These are phyloP conservation scores for Russula vinacea DNA, from an alignment of 768 basidiomycete species.

Conservation along the genomic window DNA sequence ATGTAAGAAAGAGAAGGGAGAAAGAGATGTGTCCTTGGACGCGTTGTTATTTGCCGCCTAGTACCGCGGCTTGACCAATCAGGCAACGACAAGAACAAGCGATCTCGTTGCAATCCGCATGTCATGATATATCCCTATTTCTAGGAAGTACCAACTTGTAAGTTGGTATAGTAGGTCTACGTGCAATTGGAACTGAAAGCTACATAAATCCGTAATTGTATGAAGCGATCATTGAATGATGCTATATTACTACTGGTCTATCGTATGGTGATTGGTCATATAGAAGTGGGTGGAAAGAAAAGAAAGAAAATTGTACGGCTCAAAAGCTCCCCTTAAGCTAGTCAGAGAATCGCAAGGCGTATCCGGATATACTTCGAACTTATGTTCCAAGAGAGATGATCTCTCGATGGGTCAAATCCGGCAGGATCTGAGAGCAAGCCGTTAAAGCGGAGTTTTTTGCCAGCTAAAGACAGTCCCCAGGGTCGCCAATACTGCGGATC, in stretches of 20 bases:
- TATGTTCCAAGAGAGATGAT: conserved; percentile 81
- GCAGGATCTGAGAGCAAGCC: conserved; percentile 69
- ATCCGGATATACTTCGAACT: conserved; percentile 83
- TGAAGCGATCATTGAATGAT: background rate
- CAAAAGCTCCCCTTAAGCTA: background rate
- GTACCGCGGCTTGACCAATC: background rate
- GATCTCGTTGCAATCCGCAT: background rate
- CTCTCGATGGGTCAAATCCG: conserved; percentile 65
- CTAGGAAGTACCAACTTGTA: background rate
- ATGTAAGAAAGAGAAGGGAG: background rate
- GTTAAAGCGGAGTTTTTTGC: conserved; percentile 47
- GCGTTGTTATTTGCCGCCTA: background rate
- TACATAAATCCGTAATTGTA: too few species aligned
- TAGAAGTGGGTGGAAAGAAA: background rate
- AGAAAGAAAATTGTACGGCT: background rate
- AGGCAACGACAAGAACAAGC: conserved; percentile 9
- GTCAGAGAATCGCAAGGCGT: conserved; percentile 51
- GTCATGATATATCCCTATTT: background rate
- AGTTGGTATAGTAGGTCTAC: background rate
- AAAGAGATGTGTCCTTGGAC: background rate
- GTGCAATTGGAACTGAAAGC: background rate
- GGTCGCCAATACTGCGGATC: conserved; percentile 65
- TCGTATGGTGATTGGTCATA: background rate
- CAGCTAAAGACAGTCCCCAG: conserved; percentile 59
- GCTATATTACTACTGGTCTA: too few species aligned